phyloP scores from a whole-genome alignment of 257 asterid species.

The Solanum bulbocastanum region DNA sequence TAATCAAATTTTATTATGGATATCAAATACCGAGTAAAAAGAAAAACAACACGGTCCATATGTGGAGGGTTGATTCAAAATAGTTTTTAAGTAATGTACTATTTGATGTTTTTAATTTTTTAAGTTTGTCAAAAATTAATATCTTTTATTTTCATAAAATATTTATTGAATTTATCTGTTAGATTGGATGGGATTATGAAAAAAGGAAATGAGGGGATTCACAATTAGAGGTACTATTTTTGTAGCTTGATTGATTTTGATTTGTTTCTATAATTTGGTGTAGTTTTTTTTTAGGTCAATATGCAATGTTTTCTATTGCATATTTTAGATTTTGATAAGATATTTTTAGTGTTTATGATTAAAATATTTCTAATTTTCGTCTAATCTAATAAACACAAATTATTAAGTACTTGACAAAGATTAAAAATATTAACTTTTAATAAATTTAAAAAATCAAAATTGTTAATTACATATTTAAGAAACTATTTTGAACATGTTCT shows the following conservation, averaged over 20 bases:
- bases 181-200: no score
- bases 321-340: not conserved
- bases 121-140: no score
- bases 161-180: not conserved
- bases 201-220: not conserved
- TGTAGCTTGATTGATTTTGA: not conserved
- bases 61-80: not conserved
- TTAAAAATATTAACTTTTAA: not conserved
- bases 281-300: not conserved
- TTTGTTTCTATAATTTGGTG: not conserved
- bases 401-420: not conserved
- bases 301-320: not conserved
- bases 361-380: not conserved
- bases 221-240: not conserved
- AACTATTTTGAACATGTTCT: not conserved
- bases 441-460: not conserved
- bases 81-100: not conserved
- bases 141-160: no score
- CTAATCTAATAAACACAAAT: not conserved
- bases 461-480: not conserved
- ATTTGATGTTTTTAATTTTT: no score
- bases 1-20: accelerated
- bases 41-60: not conserved
- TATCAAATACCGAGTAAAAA: no score
- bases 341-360: not conserved